phyloP scores from a whole-genome alignment of 116 monocot species.

The Iris pallida region DNA sequence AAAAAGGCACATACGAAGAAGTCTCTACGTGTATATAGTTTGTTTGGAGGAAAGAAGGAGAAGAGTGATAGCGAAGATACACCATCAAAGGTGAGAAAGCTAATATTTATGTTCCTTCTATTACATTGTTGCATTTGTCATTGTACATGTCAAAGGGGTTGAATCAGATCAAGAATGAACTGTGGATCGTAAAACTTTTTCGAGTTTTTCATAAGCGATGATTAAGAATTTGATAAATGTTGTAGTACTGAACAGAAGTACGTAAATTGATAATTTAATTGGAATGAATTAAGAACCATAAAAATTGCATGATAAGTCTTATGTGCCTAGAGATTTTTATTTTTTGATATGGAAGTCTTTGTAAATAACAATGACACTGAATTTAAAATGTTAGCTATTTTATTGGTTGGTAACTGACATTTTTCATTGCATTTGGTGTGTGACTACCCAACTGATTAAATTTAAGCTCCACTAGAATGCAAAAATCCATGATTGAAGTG shows the following conservation, averaged over 20 bases:
- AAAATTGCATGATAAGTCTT: not conserved
- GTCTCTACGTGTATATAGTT: conserved; percentile 49
- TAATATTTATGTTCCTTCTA: conserved; percentile 3
- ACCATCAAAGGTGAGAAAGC: conserved; percentile 59
- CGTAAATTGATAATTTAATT: not conserved
- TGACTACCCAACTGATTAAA: too few species aligned
- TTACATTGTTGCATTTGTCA: not conserved
- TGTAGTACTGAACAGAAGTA: too few species aligned
- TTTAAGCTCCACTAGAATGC: too few species aligned
- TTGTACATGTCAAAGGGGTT: not conserved
- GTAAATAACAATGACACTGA: too few species aligned
- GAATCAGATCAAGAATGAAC: not conserved
- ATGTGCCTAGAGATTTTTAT: too few species aligned
- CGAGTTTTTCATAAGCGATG: not conserved
- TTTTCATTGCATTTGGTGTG: too few species aligned
- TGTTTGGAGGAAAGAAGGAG: conserved; percentile 94
- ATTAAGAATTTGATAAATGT: not conserved
- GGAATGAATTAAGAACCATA: not conserved
- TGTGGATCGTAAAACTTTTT: not conserved
- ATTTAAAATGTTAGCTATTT: too few species aligned
- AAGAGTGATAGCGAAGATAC: conserved; percentile 55
- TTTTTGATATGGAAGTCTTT: too few species aligned
- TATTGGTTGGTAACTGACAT: too few species aligned
- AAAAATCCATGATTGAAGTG: too few species aligned
- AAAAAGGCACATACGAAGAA: conserved; percentile 26